Conservation (phyloP, 345 rosid species). For the Diplotaxis tenuifolia region DNA sequence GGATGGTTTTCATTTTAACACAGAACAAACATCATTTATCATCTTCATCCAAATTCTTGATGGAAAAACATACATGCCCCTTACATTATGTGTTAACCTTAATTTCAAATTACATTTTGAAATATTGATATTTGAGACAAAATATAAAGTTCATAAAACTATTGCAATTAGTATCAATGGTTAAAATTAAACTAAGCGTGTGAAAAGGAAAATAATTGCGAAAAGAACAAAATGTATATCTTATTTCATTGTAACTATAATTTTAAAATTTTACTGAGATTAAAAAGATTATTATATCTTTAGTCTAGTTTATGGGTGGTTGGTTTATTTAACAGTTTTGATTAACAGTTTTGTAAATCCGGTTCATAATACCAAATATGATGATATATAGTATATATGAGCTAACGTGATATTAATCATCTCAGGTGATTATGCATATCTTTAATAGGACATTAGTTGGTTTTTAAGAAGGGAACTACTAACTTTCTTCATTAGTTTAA, state of each 20-base stretch:
- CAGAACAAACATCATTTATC: no score
- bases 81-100: background rate
- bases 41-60: no score
- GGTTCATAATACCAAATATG: background rate
- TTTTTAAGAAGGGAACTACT: background rate
- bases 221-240: no score
- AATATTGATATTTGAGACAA: no score
- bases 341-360: background rate
- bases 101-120: background rate
- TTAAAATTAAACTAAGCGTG: no score
- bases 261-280: no score
- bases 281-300: no score
- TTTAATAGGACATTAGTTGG: background rate
- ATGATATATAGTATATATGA: background rate
- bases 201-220: no score
- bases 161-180: background rate
- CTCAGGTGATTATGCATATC: background rate
- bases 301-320: no score
- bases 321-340: background rate
- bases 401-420: background rate
- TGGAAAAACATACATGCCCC: no score
- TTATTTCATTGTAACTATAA: no score
- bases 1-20: no score
- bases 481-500: conserved; percentile 1
- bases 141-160: background rate